phyloP scores from a whole-genome alignment of 2,329 filamentous ascomycete genomes.

The Pseudogymnoascus sp. region DNA sequence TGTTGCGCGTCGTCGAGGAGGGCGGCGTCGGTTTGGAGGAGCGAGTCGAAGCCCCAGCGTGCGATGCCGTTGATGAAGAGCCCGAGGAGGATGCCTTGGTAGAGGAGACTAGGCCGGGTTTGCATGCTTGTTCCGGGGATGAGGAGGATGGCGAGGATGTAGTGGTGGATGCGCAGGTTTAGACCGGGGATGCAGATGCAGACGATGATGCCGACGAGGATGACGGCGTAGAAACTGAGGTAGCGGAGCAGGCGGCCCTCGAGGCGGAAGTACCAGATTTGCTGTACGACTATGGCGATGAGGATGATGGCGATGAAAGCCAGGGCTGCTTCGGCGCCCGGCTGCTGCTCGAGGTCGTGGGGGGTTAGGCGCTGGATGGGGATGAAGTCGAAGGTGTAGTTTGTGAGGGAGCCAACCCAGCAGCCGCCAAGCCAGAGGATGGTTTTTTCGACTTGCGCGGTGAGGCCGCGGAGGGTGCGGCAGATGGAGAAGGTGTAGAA shows the following conservation, averaged over 20 bases:
- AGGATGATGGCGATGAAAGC: constrained; percentile 70
- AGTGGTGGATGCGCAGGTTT: constrained; percentile 87
- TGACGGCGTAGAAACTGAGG: constrained; percentile 67
- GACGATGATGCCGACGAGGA: constrained; percentile 61
- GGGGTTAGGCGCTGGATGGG: constrained; percentile 87
- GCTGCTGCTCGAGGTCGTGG: constrained; percentile 82
- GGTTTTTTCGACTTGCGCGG: constrained; percentile 83
- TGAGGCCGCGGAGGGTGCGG: constrained; percentile 64
- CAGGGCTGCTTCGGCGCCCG: constrained; percentile 78
- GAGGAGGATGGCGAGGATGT: constrained; percentile 79
- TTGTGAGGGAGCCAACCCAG: constrained; percentile 87
- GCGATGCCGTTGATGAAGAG: constrained; percentile 92
- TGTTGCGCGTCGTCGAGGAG: constrained; percentile 63
- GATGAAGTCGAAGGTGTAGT: constrained; percentile 92
- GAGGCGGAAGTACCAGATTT: constrained; percentile 79
- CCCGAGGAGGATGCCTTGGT: constrained; percentile 83
- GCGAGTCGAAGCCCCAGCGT: constrained; percentile 85
- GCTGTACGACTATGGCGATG: constrained; percentile 59
- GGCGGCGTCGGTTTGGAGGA: constrained; percentile 73
- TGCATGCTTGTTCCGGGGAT: constrained; percentile 85
- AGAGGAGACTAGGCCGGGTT: constrained; percentile 75
- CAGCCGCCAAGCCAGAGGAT: constrained; percentile 83
- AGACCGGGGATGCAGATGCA: constrained; percentile 68
- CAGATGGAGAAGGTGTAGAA: constrained; percentile 74
- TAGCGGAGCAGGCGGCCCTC: constrained; percentile 76